Percentiles rank a stretch among this genome's conserved stretches.
phyloP scores from a whole-genome alignment of 805 yeast genomes.

The Sungouiella blattae region DNA sequence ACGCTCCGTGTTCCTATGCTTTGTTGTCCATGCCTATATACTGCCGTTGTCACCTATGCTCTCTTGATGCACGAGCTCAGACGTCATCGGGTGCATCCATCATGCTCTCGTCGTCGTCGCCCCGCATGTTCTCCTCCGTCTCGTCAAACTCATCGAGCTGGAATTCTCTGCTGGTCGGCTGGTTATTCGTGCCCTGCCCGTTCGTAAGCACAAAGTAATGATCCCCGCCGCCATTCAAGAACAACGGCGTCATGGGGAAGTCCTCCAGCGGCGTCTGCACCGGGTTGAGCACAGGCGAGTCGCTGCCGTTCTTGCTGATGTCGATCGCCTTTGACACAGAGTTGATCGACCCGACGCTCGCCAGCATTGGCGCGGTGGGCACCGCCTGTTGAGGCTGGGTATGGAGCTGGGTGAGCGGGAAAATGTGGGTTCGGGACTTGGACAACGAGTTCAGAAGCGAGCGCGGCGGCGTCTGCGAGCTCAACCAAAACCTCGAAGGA shows the following conservation, averaged over 20 bases:
- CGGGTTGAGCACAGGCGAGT: slow-evolving; percentile 38
- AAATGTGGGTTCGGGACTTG: slow-evolving; percentile 15
- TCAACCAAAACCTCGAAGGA: slow-evolving; percentile 52
- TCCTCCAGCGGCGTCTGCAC: slow-evolving; percentile 43
- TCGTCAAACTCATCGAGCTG: slow-evolving; percentile 3
- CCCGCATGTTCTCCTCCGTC: slow-evolving; percentile 1
- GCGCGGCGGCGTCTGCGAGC: slow-evolving; percentile 52
- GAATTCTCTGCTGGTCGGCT: background rate
- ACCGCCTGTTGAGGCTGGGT: background rate
- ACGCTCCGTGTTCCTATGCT: too few species aligned
- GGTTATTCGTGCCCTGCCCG: slow-evolving; percentile 1
- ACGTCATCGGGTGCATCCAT: too few species aligned
- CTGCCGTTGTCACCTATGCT: too few species aligned
- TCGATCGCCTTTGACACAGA: slow-evolving; percentile 10
- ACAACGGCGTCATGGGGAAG: slow-evolving; percentile 43
- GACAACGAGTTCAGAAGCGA: slow-evolving; percentile 22
- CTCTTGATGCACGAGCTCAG: too few species aligned
- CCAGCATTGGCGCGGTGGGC: background rate
- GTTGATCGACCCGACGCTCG: slow-evolving; percentile 3
- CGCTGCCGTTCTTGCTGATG: slow-evolving; percentile 8
- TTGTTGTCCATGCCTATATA: too few species aligned
- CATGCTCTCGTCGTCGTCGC: background rate
- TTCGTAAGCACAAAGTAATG: slow-evolving; percentile 11
- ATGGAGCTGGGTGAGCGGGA: slow-evolving; percentile 1
- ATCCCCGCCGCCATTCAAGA: slow-evolving; percentile 10